Percentiles rank a stretch among this genome's conserved stretches.
These are phyloP conservation scores for Aspergillus quadrilineatus DNA, from an alignment of 2,329 filamentous ascomycete species.

Conservation along the genomic window DNA sequence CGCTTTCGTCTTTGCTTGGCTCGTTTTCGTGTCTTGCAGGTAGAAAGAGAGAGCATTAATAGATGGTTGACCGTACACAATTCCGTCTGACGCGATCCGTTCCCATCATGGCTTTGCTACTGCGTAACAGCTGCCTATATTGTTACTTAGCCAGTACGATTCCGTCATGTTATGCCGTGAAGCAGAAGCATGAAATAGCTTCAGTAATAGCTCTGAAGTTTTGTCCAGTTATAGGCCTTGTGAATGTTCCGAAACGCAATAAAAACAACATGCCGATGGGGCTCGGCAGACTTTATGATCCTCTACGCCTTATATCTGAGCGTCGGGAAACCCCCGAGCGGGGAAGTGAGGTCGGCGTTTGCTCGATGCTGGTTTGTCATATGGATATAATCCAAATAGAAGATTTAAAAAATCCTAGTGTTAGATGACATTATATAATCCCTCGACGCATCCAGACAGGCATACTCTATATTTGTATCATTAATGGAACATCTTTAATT, in stretches of 20 bases:
- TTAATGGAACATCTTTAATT: not conserved
- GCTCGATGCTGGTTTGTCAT: not conserved
- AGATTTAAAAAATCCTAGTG: not conserved
- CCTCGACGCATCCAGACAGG: too few species aligned
- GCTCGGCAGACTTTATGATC: not conserved
- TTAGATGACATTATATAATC: not conserved
- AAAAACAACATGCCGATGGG: too few species aligned
- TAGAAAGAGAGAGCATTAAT: constrained; percentile 3
- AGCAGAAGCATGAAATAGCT: too few species aligned
- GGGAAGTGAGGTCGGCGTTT: not conserved
- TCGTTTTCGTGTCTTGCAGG: constrained; percentile 13
- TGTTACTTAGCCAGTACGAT: too few species aligned
- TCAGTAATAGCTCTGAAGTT: too few species aligned
- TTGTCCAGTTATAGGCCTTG: too few species aligned
- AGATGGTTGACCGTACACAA: constrained; percentile 3
- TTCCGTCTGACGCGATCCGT: too few species aligned
- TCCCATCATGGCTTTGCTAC: too few species aligned
- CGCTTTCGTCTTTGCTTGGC: constrained; percentile 17
- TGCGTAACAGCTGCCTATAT: too few species aligned
- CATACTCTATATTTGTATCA: not conserved
- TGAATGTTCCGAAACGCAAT: too few species aligned
- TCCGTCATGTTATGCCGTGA: too few species aligned
- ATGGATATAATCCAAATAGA: not conserved
- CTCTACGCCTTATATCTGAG: not conserved
- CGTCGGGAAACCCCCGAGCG: constrained; percentile 1